A percentile compares a stretch with the other conserved stretches of the same genome.
Evolutionary conservation across 768 basidiomycete species (phyloP).

Genomic region (Gymnopilus dilepis): DNA sequence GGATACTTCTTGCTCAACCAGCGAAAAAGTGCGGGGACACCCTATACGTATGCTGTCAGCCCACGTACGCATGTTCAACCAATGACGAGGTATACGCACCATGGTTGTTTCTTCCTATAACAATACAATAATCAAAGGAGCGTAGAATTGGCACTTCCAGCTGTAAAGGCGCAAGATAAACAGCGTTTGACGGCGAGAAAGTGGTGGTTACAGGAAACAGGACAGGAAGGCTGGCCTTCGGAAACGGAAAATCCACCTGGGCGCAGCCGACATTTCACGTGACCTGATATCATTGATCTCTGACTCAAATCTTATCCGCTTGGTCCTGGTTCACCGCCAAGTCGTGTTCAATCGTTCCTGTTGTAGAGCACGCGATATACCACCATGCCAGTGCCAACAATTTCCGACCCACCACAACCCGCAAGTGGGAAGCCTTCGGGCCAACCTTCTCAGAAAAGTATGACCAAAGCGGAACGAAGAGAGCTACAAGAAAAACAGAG

Average conservation of each 20-base stretch:
- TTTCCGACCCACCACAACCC: constrained; percentile 28
- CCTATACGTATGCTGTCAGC: constrained; percentile 50
- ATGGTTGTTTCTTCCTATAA: constrained; percentile 4
- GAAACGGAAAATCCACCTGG: constrained; percentile 12
- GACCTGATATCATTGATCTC: constrained; percentile 18
- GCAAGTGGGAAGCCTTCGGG: constrained; percentile 27
- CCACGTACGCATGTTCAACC: not conserved
- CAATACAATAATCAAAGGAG: not conserved
- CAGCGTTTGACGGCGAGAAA: not conserved
- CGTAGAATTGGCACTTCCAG: not conserved
- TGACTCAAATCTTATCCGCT: constrained; percentile 1
- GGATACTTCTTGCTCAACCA: constrained; percentile 99
- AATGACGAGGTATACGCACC: constrained; percentile 6
- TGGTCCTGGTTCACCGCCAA: no score
- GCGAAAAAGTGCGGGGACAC: constrained; percentile 97
- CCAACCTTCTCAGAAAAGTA: constrained; percentile 65
- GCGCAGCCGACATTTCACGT: constrained; percentile 2
- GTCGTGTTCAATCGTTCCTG: not conserved
- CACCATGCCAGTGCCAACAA: constrained; percentile 41
- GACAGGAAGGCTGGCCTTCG: not conserved
- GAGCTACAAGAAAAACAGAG: constrained; percentile 82
- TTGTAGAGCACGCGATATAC: not conserved
- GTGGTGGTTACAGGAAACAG: constrained; percentile 2
- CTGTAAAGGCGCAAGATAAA: not conserved
- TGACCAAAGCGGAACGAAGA: constrained; percentile 81